Evolutionary conservation across 495 filamentous ascomycete species (phyloP).

Genomic region (Cercophora sp.): DNA sequence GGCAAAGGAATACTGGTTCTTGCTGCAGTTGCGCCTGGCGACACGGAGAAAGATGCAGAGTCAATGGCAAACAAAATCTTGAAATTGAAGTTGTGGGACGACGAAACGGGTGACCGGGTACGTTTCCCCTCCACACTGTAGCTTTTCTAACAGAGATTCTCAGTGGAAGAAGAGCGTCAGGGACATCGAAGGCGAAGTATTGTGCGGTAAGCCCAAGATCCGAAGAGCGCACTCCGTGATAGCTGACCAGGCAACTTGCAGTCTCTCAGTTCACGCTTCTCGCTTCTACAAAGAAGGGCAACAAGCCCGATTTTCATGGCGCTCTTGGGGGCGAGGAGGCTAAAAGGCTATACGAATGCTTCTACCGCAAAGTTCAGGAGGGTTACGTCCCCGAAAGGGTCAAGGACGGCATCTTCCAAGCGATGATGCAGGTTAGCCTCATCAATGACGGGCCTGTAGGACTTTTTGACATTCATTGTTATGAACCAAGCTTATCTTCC

Average conservation of each 20-base stretch:
- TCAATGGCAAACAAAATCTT: constrained; percentile 77
- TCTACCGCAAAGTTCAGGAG: constrained; percentile 71
- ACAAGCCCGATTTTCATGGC: constrained; percentile 91
- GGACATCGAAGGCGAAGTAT: constrained; percentile 82
- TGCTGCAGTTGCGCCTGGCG: constrained; percentile 83
- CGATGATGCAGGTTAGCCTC: constrained; percentile 96
- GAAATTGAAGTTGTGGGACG: constrained; percentile 86
- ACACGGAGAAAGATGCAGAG: constrained; percentile 85
- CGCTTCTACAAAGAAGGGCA: constrained; percentile 87
- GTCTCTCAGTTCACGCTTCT: constrained; percentile 99
- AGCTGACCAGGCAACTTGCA: constrained; percentile 35
- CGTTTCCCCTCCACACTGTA: constrained; percentile 2
- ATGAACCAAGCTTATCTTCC: too few relatives aligned
- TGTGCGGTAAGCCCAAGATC: constrained; percentile 64
- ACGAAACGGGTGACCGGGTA: constrained; percentile 63
- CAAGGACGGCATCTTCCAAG: constrained; percentile 92
- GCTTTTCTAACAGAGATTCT: too few relatives aligned
- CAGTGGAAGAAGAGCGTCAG: constrained; percentile 87
- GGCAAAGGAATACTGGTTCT: constrained; percentile 87
- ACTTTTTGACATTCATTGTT: too few relatives aligned
- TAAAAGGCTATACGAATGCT: constrained; percentile 73
- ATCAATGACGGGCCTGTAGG: constrained; percentile 94
- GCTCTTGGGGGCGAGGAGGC: constrained; percentile 75
- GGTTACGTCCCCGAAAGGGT: constrained; percentile 72
- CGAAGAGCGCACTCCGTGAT: background rate